Conservation (phyloP, 306 rosid species). For the Glycine soja region DNA sequence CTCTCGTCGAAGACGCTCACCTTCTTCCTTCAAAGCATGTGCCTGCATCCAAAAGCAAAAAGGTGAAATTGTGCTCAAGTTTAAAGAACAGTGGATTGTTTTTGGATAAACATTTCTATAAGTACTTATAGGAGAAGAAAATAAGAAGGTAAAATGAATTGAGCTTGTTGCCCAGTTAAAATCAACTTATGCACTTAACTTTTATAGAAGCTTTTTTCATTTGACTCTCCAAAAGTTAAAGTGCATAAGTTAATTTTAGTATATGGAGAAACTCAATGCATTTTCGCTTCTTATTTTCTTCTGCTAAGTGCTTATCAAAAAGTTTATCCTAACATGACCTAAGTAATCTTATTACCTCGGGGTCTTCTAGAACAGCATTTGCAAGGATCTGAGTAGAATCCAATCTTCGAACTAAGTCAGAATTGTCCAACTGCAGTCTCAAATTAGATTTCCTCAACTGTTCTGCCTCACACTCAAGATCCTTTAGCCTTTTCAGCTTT, state of each 20-base stretch:
- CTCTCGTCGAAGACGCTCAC: constrained; percentile 52
- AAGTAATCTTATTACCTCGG: constrained; percentile 60
- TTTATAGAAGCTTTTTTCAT: no score
- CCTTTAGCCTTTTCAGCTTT: constrained; percentile 60
- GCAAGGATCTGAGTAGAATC: constrained; percentile 87
- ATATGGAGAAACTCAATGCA: no score
- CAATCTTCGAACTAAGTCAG: constrained; percentile 72
- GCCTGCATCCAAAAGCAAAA: constrained; percentile 55
- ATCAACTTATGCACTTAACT: no score
- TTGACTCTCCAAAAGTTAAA: no score
- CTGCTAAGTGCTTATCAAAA: no score
- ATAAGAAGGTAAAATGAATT: no score
- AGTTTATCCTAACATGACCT: no score
- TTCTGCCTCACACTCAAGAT: constrained; percentile 66
- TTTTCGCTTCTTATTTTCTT: no score
- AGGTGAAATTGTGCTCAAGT: constrained; percentile 22
- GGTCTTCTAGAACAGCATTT: constrained; percentile 71
- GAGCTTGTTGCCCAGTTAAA: no score
- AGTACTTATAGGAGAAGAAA: no score
- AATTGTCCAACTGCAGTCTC: constrained; percentile 67
- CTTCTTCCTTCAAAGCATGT: constrained; percentile 60
- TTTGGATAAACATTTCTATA: no score
- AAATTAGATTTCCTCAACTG: constrained; percentile 61
- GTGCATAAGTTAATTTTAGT: no score
- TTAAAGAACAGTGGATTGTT: not conserved